Evolutionary conservation across 305 asterid genomes (phyloP).

Genomic region (Solanum hybrid): DNA sequence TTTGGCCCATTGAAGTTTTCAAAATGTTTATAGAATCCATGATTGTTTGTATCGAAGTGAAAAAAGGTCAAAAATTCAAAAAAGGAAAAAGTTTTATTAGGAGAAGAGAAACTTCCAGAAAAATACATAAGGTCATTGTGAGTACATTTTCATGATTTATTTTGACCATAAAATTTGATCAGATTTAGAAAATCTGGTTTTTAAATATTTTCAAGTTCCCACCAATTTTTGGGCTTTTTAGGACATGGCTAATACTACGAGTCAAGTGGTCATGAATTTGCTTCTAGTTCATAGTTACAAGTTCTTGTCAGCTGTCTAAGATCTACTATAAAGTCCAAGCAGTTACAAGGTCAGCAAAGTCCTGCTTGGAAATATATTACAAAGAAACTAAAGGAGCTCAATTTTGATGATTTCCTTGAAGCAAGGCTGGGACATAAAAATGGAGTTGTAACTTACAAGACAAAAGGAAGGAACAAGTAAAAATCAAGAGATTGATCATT

Average conservation of each 20-base stretch:
- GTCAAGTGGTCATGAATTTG: background rate
- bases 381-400: background rate
- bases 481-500: background rate
- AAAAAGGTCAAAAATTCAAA: background rate
- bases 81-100: background rate
- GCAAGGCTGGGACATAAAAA: background rate
- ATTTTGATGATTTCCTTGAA: background rate
- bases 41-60: background rate
- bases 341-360: background rate
- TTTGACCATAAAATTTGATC: background rate
- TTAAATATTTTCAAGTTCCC: background rate
- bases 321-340: background rate
- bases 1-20: background rate
- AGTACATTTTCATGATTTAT: background rate
- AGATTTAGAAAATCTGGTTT: background rate
- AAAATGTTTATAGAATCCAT: background rate
- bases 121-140: background rate
- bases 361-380: background rate
- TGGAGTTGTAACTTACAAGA: background rate
- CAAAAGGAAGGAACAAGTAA: background rate
- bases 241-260: background rate
- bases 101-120: background rate
- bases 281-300: background rate
- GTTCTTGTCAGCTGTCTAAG: background rate
- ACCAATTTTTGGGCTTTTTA: background rate